Percentiles rank a stretch among this genome's conserved stretches.
Conservation (phyloP, 257 asterid genomes). For the Primulina tabacum region DNA sequence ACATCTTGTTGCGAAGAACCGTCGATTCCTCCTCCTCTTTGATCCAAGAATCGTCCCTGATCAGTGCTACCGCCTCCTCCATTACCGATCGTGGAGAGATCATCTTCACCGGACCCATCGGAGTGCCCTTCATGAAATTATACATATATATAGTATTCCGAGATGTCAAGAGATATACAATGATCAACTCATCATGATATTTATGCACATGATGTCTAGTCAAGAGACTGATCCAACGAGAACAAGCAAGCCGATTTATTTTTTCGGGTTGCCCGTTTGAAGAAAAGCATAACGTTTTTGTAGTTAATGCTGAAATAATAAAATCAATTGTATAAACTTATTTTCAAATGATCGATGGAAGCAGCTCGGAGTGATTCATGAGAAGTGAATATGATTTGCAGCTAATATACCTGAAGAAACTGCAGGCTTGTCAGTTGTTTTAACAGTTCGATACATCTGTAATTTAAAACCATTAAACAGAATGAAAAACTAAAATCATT, state of each 20-base stretch:
- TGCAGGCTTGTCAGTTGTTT: slow-evolving; percentile 92
- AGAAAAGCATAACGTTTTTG: not conserved
- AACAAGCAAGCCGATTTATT: not conserved
- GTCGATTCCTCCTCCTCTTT: slow-evolving; percentile 52
- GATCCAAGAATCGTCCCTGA: slow-evolving; percentile 49
- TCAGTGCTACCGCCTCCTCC: slow-evolving; percentile 41
- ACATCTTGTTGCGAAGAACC: slow-evolving; percentile 51
- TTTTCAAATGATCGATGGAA: not conserved
- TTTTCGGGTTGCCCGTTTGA: not conserved
- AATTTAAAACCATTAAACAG: slow-evolving; percentile 24
- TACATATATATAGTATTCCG: not conserved
- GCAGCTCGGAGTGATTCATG: not conserved
- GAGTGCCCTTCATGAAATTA: slow-evolving; percentile 60
- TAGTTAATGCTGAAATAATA: slow-evolving; percentile 1
- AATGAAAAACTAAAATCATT: not conserved
- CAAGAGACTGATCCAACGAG: not conserved
- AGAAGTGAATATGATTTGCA: not conserved
- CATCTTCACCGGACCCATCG: slow-evolving; percentile 93
- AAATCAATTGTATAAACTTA: slow-evolving; percentile 15
- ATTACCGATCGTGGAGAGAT: slow-evolving; percentile 67
- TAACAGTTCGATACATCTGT: slow-evolving; percentile 98
- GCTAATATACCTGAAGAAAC: slow-evolving; percentile 74
- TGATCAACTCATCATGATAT: not conserved
- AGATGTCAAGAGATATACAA: slow-evolving; percentile 6
- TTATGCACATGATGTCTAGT: not conserved